Evolutionary conservation across 179 eudicot species (phyloP), one percentile per base, ranked within the genome.

Genomic region (Monotropa hypopitys): DNA sequence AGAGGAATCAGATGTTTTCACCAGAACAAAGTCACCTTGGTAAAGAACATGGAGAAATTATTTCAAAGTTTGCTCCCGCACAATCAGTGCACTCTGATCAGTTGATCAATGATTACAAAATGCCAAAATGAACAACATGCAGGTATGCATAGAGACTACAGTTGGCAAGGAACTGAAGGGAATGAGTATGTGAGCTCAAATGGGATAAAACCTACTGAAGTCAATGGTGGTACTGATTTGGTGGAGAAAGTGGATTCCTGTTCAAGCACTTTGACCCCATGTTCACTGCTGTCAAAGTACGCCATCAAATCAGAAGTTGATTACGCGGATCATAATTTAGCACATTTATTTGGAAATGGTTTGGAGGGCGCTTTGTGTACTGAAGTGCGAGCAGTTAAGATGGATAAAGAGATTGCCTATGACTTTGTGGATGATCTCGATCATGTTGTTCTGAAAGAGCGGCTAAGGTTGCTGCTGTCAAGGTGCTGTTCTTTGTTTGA

Each of bases 391-490:
- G 82, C 73, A 9, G 66, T 53, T 68, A 54, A 84, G 23, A 23
- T 80, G 21, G 82, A 84, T 76, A 62, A 72, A 72, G 86, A 86
- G 80, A 78, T 54, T 26, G 38, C 80, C 3, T 83, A 82, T 57
- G 85, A 85, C 53, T 79, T 84, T 38, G 28, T 70, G n/a, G 89
- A 86, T 74, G 86, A 77, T 77, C 89, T 90, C 38, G 98, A 94
- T 81, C 81, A 82, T 53, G 28, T 94, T 75, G 76, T 82, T 56
- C 76, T 92, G 85, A 84, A 84, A 81, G 90, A 84, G 71, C 85
- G 96, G 56, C 83, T 82, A 74, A 84, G 80, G 77, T 79, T 91
- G 88, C 90, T 94, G 81, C 72, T 90, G 51, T 83, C 87, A 76
- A 87, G 97, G 94, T 93, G 70, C 80, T 72, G 26, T 40, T 79